Base-by-base conservation (phyloP, 2,329 filamentous ascomycete species). In the Talaromyces sp. region DNA sequence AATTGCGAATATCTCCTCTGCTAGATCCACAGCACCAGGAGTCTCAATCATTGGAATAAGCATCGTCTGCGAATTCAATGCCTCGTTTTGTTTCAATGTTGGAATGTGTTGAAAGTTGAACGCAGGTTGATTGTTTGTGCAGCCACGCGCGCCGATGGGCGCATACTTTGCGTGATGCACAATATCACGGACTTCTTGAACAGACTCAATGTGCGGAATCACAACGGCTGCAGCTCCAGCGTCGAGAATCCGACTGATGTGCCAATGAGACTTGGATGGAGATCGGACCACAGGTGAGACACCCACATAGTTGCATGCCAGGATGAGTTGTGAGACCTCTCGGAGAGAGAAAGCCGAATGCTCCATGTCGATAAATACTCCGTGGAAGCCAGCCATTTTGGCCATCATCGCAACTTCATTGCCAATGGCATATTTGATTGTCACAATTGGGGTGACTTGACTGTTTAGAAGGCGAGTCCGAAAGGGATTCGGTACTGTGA, bases 41-140 rank as follows among this genome's bases (percentile, higher is more conserved):
- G 74, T 77, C 56, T 77, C 74, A 33, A 77, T 72, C 74, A 77
- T 77, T 4, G 70, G 71, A n/a, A 76, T 74, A 4, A 76, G 58
- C 50, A 75, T 67, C 2, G 73, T 74, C 19, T 70, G 66, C 1
- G 55, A 43, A 45, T 75, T 75, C 22, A 70, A 48, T 2, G 72
- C 55, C 7, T 67, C 65, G 55, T 73, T 76, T 47, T 68, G 66
- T 22, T 68, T 55, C 43, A 64, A 55, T 0, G 71, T 73, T 0
- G 73, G 61, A 10, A 73, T 60, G 13, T 64, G 55, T 22, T 65
- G 61, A 55, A 71, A 76, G 29, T 74, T 67, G 47, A 74, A 64
- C 7, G 66, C 59, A 5, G 74, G 71, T 45, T 70, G 70, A 22
- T 69, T 69, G 39, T 71, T 72, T 8, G 70, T 70, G 29, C 65